Evolutionary conservation across 768 basidiomycete genomes (phyloP).

Genomic region (Pholiota microspora): DNA sequence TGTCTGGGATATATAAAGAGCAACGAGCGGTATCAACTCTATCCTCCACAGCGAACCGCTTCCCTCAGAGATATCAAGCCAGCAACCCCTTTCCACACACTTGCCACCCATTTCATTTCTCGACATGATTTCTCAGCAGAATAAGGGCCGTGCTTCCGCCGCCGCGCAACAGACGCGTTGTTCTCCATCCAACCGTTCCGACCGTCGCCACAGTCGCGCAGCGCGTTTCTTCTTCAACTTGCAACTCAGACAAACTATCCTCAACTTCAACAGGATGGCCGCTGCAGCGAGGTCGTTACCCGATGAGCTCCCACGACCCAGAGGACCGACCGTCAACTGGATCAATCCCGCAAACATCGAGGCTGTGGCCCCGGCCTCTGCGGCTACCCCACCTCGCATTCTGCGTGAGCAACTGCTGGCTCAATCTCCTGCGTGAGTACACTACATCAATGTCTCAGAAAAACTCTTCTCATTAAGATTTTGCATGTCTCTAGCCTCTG

Average conservation of each 20-base stretch:
- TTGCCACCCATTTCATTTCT: too few species aligned
- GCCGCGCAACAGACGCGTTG: background rate
- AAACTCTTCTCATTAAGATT: background rate
- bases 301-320: background rate
- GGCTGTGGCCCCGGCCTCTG: background rate
- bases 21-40: background rate
- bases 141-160: background rate
- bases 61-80: too few species aligned
- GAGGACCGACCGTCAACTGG: background rate
- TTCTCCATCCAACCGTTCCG: background rate
- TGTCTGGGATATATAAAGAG: background rate
- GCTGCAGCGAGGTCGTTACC: too few species aligned
- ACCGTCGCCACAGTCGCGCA: background rate
- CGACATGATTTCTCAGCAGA: background rate
- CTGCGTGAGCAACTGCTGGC: background rate
- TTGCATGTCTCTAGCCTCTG: background rate
- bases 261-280: background rate
- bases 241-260: background rate
- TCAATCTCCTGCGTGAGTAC: background rate
- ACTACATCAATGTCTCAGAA: too few species aligned
- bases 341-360: background rate
- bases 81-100: too few species aligned
- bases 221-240: background rate
- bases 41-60: background rate
- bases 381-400: background rate